A percentile compares a stretch with the other conserved stretches of the same genome.
These are phyloP conservation scores for Daldinia sp. DNA, from an alignment of 2,329 filamentous ascomycete species.

Conservation along the genomic window DNA sequence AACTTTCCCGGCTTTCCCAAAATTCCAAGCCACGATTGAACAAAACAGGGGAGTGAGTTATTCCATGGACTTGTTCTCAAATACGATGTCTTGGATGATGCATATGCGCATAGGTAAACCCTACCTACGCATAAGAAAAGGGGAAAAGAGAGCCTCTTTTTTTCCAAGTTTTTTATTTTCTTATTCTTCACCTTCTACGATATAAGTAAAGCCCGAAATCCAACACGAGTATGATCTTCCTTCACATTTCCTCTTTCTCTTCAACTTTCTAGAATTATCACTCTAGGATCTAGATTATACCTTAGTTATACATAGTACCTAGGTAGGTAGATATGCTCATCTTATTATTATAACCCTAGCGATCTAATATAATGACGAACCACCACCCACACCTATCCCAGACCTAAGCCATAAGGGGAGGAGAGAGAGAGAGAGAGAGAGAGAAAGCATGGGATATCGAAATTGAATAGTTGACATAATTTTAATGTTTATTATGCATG, in stretches of 20 bases:
- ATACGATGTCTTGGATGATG: constrained; percentile 1
- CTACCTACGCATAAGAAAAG: background rate
- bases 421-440: too few species aligned
- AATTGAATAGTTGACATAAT: constrained; percentile 13
- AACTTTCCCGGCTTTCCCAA: constrained; percentile 3
- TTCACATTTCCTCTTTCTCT: constrained; percentile 23
- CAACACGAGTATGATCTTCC: constrained; percentile 29
- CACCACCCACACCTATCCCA: background rate
- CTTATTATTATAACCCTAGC: constrained; percentile 32
- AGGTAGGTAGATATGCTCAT: constrained; percentile 5
- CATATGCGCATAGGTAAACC: background rate
- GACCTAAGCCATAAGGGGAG: background rate
- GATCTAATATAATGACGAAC: constrained; percentile 39
- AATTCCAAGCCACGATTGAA: constrained; percentile 11
- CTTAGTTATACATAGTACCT: background rate
- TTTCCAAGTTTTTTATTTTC: background rate
- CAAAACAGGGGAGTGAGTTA: background rate
- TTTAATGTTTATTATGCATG: constrained; percentile 8
- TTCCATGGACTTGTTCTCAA: background rate
- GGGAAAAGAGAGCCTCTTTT: background rate
- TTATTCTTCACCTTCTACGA: background rate
- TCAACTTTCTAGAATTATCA: constrained; percentile 6
- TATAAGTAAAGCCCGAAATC: background rate
- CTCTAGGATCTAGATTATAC: constrained; percentile 27
- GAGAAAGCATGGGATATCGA: constrained; percentile 17